Evolutionary conservation across 768 basidiomycete species (phyloP).

Genomic region (Lentinula boryana): DNA sequence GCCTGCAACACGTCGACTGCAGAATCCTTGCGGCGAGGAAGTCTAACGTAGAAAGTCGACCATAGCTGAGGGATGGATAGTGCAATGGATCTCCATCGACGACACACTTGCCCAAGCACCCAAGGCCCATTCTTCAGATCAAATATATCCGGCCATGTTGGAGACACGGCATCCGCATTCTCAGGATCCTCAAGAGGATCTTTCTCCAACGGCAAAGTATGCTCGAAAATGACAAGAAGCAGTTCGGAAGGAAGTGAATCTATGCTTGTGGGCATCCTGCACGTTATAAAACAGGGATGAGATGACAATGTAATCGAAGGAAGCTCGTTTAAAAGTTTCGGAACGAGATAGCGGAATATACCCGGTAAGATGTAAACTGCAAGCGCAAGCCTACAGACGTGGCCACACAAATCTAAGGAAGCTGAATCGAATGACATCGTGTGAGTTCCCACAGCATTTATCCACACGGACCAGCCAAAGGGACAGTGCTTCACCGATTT

Average conservation of each 20-base stretch:
- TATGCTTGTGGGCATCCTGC: neutral
- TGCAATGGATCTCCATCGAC: neutral
- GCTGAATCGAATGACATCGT: neutral
- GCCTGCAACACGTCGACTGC: neutral
- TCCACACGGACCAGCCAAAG: neutral
- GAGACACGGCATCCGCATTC: neutral
- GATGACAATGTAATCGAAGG: neutral
- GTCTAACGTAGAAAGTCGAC: neutral
- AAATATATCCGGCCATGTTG: neutral
- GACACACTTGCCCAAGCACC: slow-evolving; percentile 1
- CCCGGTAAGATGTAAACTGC: neutral
- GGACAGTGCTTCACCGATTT: neutral
- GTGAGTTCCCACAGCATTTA: neutral
- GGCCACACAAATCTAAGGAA: neutral
- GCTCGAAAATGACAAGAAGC: neutral
- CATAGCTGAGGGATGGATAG: neutral
- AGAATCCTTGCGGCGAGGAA: neutral
- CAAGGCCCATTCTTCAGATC: neutral
- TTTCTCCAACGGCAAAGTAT: neutral
- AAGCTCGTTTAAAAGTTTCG: neutral
- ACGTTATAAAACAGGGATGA: neutral
- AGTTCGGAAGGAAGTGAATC: neutral
- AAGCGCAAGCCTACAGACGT: neutral
- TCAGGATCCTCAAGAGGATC: neutral
- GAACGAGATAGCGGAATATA: neutral